Evolutionary conservation across 768 basidiomycete species (phyloP).

Genomic region (Amyloporia xantha): DNA sequence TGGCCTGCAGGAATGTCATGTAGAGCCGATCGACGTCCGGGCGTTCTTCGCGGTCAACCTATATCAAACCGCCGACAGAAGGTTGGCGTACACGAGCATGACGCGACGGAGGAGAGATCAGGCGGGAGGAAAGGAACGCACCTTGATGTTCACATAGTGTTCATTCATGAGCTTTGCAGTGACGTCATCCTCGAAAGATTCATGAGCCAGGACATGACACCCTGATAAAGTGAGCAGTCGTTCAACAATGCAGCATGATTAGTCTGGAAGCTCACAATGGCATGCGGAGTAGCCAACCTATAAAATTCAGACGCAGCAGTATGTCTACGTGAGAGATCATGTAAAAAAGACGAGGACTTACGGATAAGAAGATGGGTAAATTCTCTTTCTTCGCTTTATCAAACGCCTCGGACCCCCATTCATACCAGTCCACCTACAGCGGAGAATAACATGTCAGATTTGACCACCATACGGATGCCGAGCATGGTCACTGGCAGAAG

Average conservation of each 20-base stretch:
- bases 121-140: too few relatives aligned
- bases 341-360: conserved; percentile 8
- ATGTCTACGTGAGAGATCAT: background rate
- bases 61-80: too few relatives aligned
- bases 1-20: conserved; percentile 34
- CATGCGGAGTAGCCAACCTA: conserved; percentile 36
- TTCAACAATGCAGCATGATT: too few relatives aligned
- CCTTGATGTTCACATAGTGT: conserved; percentile 32
- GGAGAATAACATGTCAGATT: background rate
- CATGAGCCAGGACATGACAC: conserved; percentile 25
- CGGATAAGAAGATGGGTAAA: conserved; percentile 31
- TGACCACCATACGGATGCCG: background rate
- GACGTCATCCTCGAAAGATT: conserved; percentile 33
- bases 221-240: conserved; percentile 7
- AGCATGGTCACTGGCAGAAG: background rate
- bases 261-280: conserved; percentile 26
- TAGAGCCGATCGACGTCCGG: conserved; percentile 40
- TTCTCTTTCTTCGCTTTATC: conserved; percentile 20
- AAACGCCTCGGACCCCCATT: conserved; percentile 23
- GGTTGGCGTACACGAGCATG: too few relatives aligned
- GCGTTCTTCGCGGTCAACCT: conserved; percentile 35
- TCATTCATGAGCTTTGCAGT: conserved; percentile 35
- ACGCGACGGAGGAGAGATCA: background rate
- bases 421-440: conserved; percentile 22
- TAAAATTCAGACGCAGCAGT: background rate